phyloP scores from a whole-genome alignment of 257 asterid species.

The Misopates orontium region DNA sequence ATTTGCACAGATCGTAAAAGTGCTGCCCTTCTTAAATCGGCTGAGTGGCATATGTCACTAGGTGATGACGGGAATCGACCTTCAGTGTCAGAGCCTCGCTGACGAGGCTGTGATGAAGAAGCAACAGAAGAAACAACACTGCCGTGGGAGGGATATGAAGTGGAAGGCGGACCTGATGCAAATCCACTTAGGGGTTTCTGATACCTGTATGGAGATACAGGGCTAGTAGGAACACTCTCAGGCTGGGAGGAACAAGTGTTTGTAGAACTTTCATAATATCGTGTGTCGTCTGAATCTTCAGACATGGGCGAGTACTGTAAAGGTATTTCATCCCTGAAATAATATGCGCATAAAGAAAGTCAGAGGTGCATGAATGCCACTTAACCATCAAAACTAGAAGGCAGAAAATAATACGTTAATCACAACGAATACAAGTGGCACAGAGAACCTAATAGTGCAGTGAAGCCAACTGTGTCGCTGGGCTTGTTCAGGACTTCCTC shows the following conservation, averaged over 20 bases:
- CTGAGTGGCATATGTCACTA: conserved; percentile 97
- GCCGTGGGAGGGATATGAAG: conserved; percentile 47
- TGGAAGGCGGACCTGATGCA: conserved; percentile 44
- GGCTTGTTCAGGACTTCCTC: conserved; percentile 7
- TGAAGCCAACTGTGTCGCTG: neutral
- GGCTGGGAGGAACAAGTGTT: conserved; percentile 68
- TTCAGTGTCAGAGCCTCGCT: conserved; percentile 86
- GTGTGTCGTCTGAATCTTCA: conserved; percentile 87
- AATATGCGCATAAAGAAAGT: conserved; percentile 4
- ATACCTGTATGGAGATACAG: conserved; percentile 84
- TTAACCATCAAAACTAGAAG: neutral
- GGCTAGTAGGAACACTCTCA: conserved; percentile 83
- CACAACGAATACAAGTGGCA: conserved; percentile 4
- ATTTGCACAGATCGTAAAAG: conserved; percentile 89
- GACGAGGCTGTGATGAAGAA: conserved; percentile 64
- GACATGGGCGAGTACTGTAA: conserved; percentile 93
- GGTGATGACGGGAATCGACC: conserved; percentile 97
- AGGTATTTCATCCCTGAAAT: conserved; percentile 79
- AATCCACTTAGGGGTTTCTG: conserved; percentile 57
- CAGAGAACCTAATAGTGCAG: conserved; percentile 4
- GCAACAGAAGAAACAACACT: conserved; percentile 36
- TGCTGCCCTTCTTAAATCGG: conserved; percentile 87
- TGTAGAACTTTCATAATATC: conserved; percentile 60
- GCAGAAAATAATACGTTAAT: conserved; percentile 4
- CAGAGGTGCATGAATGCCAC: conserved; percentile 15